Conservation (phyloP, 371 early-diverging fungal species). For the Capniomyces stellatus region DNA sequence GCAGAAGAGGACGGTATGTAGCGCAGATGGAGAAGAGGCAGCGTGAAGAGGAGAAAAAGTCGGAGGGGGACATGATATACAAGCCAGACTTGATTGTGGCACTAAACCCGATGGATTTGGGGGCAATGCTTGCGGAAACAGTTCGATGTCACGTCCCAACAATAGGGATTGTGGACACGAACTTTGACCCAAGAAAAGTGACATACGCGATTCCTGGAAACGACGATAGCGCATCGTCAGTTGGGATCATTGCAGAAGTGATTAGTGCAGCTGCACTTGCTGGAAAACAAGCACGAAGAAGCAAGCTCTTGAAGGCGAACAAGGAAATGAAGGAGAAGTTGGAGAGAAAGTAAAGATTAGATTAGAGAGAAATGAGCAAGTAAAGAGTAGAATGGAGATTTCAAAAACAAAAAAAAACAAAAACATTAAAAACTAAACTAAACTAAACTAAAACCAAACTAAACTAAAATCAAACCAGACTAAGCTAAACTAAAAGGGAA, state of each 20-base stretch:
- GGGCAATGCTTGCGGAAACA: slow-evolving; percentile 64
- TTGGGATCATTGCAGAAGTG: slow-evolving; percentile 69
- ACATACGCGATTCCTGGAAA: slow-evolving; percentile 95
- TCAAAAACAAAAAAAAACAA: too few relatives aligned
- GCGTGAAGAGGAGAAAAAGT: not conserved
- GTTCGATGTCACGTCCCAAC: slow-evolving; percentile 67
- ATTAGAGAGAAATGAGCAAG: too few relatives aligned
- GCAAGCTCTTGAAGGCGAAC: not conserved
- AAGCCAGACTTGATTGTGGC: slow-evolving; percentile 79
- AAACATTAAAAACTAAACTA: too few relatives aligned
- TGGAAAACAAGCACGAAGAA: slow-evolving; percentile 1
- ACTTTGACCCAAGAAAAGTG: slow-evolving; percentile 72
- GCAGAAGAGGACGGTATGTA: slow-evolving; percentile 1
- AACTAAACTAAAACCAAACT: too few relatives aligned
- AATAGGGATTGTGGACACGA: slow-evolving; percentile 81
- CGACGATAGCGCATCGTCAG: slow-evolving; percentile 69
- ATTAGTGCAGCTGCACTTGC: slow-evolving; percentile 48
- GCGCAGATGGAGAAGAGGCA: slow-evolving; percentile 6
- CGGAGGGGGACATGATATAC: slow-evolving; percentile 33
- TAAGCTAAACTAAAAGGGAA: too few relatives aligned
- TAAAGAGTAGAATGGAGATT: too few relatives aligned
- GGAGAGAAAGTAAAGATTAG: not conserved
- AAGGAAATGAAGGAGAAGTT: not conserved
- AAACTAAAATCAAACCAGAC: too few relatives aligned
- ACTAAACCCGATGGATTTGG: slow-evolving; percentile 66